These are phyloP conservation scores for Trichosporon inkin DNA, from an alignment of 1,284 basidiomycete species.

Conservation along the genomic window DNA sequence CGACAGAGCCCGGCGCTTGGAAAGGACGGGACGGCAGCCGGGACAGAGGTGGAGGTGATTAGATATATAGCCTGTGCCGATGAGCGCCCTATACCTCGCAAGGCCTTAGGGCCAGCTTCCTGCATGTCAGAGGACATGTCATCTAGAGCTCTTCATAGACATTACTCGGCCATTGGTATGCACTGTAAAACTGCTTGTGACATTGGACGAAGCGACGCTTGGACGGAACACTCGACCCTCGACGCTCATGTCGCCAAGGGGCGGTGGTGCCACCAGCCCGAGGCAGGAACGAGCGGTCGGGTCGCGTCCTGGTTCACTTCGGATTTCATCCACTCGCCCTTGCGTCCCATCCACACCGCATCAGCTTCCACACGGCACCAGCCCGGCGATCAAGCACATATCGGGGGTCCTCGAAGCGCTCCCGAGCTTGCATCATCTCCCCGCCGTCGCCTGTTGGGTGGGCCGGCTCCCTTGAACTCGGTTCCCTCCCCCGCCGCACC, in stretches of 20 bases:
- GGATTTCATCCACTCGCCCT: not conserved
- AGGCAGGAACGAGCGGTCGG: constrained; percentile 1
- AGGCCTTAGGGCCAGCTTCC: not conserved
- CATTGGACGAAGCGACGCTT: not conserved
- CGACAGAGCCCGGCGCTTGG: not conserved
- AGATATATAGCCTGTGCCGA: not conserved
- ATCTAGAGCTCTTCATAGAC: constrained; percentile 4
- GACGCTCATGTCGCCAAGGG: not conserved
- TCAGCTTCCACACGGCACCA: not conserved
- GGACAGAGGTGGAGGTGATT: constrained; percentile 8
- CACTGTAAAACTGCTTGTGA: constrained; percentile 6
- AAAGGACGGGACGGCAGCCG: not conserved
- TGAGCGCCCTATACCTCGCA: not conserved
- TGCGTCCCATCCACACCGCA: constrained; percentile 4
- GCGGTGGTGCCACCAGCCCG: not conserved
- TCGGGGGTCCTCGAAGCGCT: not conserved
- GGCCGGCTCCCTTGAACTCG: not conserved
- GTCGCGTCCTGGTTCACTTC: not conserved
- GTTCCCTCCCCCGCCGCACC: not conserved
- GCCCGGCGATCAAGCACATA: not conserved
- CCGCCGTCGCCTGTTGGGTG: not conserved
- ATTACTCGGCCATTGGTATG: constrained; percentile 2
- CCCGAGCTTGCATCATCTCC: constrained; percentile 3
- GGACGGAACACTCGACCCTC: not conserved
- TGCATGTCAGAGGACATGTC: not conserved